These are phyloP conservation scores for Trichoderma sp. DNA, from an alignment of 2,329 filamentous ascomycete genomes.

Conservation along the genomic window DNA sequence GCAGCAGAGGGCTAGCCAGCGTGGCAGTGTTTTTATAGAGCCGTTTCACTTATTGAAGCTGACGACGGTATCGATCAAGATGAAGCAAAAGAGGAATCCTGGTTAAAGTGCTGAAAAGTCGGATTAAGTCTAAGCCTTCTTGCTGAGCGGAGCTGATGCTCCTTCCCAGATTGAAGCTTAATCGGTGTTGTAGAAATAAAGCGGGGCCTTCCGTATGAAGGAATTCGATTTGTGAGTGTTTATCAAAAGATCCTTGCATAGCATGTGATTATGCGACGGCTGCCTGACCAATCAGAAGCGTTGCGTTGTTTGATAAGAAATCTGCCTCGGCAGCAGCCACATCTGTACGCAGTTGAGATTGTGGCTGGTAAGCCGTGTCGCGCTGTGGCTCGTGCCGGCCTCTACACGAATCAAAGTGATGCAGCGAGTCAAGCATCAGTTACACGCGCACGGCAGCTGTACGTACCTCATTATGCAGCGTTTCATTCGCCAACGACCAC, in stretches of 20 bases:
- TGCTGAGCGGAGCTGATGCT: background rate
- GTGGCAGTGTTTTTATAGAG: background rate
- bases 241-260: background rate
- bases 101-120: background rate
- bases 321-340: background rate
- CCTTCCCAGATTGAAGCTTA: slow-evolving; percentile 10
- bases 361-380: background rate
- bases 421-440: background rate
- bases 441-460: background rate
- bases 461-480: background rate
- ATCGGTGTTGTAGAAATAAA: background rate
- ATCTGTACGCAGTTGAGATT: background rate
- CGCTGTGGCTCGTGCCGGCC: background rate
- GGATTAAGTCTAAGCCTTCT: background rate
- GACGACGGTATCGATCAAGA: background rate
- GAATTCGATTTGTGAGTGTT: background rate
- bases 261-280: background rate
- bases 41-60: background rate
- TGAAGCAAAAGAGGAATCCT: background rate
- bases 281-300: background rate
- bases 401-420: background rate
- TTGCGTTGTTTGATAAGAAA: background rate
- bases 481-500: background rate
- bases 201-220: background rate
- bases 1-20: background rate